These are phyloP conservation scores for Backusella morwellensis DNA, from an alignment of 192 early-diverging fungal species.

Conservation along the genomic window DNA sequence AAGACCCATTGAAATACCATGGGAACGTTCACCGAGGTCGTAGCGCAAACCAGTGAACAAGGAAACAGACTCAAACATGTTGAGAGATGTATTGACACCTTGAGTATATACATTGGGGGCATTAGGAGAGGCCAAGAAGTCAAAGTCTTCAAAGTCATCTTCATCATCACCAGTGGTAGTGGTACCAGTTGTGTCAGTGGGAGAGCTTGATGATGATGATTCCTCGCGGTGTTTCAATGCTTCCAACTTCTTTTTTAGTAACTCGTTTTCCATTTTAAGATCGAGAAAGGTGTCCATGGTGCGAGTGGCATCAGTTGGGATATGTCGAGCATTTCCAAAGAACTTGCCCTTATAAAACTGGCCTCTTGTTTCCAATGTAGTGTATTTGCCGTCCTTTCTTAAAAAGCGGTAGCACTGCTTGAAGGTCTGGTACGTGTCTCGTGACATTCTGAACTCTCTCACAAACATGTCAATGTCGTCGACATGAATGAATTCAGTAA, in stretches of 20 bases:
- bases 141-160: slow-evolving; percentile 4
- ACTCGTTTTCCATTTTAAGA: slow-evolving; percentile 40
- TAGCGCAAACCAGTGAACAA: slow-evolving; percentile 30
- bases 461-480: slow-evolving; percentile 35
- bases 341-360: slow-evolving; percentile 27
- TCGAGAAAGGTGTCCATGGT: slow-evolving; percentile 32
- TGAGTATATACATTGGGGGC: slow-evolving; percentile 23
- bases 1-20: slow-evolving; percentile 25
- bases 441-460: slow-evolving; percentile 24
- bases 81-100: slow-evolving; percentile 19
- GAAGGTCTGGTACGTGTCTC: slow-evolving; percentile 13
- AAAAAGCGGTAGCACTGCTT: slow-evolving; percentile 25
- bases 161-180: neutral
- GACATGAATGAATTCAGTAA: slow-evolving; percentile 34
- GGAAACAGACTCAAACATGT: slow-evolving; percentile 15
- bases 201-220: neutral
- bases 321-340: slow-evolving; percentile 28
- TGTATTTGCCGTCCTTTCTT: slow-evolving; percentile 31
- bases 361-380: slow-evolving; percentile 30
- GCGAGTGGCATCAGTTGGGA: slow-evolving; percentile 23
- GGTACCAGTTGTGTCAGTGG: neutral
- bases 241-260: slow-evolving; percentile 19
- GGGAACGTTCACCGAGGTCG: slow-evolving; percentile 24
- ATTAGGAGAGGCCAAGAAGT: slow-evolving; percentile 7
- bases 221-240: slow-evolving; percentile 5